Evolutionary conservation across 225 moss, liverwort and hornwort genomes (phyloP), one percentile per base, ranked within the genome.

Genomic region (Bryoerythrophyllum caledonicum): DNA sequence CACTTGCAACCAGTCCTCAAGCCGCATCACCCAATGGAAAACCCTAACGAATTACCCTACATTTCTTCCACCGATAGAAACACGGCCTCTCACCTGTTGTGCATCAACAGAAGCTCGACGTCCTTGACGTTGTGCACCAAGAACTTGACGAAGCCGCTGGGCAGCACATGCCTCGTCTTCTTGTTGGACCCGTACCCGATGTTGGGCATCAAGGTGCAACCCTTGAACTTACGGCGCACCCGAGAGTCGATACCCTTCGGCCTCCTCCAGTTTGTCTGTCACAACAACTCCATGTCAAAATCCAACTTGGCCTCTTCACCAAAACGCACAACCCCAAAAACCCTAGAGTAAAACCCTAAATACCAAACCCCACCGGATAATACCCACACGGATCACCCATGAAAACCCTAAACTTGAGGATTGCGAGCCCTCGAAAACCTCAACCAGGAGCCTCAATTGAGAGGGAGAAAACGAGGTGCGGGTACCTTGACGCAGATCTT

Each of bases 181-280:
- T 94, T 92, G 89, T 92, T 92, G 52, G 92, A 92, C 70, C 92
- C 91, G 86, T 95, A 95, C 24, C 92, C 91, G 56, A 95, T 95
- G 84, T 91, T 95, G 34, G 92, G 88, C 92, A 95, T 95, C 91
- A 92, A 81, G 3, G 89, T 91, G 28, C 72, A 73, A 1, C 95
- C 95, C 82, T 95, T 95, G 73, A 95, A 95, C 79, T 95, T 95
- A 35, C 92, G 83, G n/a, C 92, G 89, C 49, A 95, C 92, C 75
- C 92, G 80, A 2, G 94, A 95, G 68, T 95, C 89, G 6, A 92
- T 95, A 92, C 92, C 89, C 85, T 95, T 92, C 9, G 94, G 91
- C 82, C 92, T 85, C 81, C 92, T 91, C 92, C 91, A 95, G 85
- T 89, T 94, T 0, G 87, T 88, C 90, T 91, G 81, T 9, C 73